These are phyloP conservation scores for Aureobasidium sp. DNA, from an alignment of 2,329 filamentous ascomycete species.

Conservation along the genomic window DNA sequence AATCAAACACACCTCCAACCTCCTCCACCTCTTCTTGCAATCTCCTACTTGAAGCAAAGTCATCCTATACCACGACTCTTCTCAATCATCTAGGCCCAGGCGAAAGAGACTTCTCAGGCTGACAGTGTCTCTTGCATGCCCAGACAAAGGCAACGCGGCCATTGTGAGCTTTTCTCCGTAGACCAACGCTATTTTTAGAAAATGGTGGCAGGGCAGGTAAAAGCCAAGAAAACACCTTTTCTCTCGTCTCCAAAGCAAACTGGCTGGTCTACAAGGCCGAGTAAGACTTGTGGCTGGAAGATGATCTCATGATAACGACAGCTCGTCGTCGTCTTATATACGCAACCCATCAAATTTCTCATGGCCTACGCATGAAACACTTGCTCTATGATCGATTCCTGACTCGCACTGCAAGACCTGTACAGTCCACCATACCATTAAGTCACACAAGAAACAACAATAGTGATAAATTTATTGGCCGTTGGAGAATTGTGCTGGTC, in stretches of 20 bases:
- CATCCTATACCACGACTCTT: background rate
- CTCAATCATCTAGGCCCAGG: background rate
- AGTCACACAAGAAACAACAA: background rate
- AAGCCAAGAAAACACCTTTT: background rate
- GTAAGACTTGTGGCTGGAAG: background rate
- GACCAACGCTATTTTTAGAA: background rate
- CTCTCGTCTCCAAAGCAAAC: background rate
- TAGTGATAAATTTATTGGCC: background rate
- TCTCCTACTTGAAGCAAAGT: background rate
- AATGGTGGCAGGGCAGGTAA: background rate
- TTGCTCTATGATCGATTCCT: background rate
- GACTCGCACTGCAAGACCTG: background rate
- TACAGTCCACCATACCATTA: background rate
- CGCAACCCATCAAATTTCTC: background rate
- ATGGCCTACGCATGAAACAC: background rate
- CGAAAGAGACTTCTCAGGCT: background rate
- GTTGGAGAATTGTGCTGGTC: background rate
- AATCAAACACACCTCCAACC: background rate
- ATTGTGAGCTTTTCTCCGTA: background rate
- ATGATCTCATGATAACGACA: constrained; percentile 3
- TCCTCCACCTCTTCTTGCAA: background rate
- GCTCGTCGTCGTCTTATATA: background rate
- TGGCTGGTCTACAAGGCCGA: background rate
- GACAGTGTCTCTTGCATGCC: background rate
- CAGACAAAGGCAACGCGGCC: constrained; percentile 2